Percentiles rank a stretch among this genome's conserved stretches.
Evolutionary conservation across 2,329 filamentous ascomycete species (phyloP).

Genomic region (Sporothrix mexicana): DNA sequence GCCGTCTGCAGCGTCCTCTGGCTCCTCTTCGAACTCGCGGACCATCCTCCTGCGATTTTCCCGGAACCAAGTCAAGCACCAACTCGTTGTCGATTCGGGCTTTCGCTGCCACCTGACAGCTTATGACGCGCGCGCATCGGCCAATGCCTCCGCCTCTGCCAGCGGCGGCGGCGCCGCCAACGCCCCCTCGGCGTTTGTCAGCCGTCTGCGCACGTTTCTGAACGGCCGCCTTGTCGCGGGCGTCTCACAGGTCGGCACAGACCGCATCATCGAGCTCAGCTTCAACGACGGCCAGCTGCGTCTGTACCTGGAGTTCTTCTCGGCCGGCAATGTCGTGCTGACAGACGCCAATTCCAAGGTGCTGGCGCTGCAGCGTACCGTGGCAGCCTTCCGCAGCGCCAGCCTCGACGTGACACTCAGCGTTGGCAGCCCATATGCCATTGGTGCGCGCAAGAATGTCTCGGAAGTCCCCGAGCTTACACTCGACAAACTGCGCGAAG

Average conservation of each 20-base stretch:
- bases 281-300: constrained; percentile 92
- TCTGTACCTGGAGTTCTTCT: constrained; percentile 94
- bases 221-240: constrained; percentile 84
- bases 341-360: constrained; percentile 86
- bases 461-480: constrained; percentile 76
- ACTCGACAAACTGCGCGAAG: constrained; percentile 70
- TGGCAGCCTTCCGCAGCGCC: constrained; percentile 38
- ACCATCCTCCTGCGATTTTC: constrained; percentile 96
- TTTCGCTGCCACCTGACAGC: constrained; percentile 95
- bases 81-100: constrained; percentile 90
- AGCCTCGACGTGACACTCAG: constrained; percentile 38
- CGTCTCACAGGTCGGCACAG: constrained; percentile 86
- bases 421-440: constrained; percentile 44
- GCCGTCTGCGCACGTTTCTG: constrained; percentile 82
- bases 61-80: constrained; percentile 85
- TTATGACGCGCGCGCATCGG: constrained; percentile 80
- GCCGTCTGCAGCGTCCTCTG: constrained; percentile 31
- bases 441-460: constrained; percentile 85
- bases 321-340: constrained; percentile 89
- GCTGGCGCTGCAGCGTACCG: constrained; percentile 71
- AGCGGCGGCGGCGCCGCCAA: constrained; percentile 25
- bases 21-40: constrained; percentile 60
- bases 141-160: constrained; percentile 47
- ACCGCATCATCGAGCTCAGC: constrained; percentile 87
- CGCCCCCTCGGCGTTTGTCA: constrained; percentile 83